These are phyloP conservation scores for Alternaria panax DNA, from an alignment of 2,329 filamentous ascomycete species.

Conservation along the genomic window DNA sequence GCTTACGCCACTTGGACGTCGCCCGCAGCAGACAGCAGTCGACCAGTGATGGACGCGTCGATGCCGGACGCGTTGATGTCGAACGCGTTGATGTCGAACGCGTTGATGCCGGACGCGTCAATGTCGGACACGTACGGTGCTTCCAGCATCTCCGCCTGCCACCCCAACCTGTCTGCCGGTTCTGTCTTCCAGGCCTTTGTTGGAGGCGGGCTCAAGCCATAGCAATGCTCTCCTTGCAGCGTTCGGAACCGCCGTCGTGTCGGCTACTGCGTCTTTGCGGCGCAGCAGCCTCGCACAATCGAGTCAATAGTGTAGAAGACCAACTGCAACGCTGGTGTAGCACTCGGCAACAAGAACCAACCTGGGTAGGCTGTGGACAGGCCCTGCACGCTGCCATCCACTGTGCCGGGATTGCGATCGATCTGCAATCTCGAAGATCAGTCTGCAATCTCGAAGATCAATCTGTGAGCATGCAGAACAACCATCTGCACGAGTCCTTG, in stretches of 20 bases:
- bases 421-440: too few relatives aligned
- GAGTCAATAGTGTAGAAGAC: neutral
- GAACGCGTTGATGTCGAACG: too few relatives aligned
- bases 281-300: neutral
- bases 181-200: neutral
- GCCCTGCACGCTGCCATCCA: neutral
- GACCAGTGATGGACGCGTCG: neutral
- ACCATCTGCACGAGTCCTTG: neutral
- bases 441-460: too few relatives aligned
- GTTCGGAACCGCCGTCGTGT: neutral
- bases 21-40: neutral
- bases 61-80: neutral
- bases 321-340: neutral
- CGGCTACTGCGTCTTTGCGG: slow-evolving; percentile 1
- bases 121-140: neutral
- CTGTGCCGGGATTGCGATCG: neutral
- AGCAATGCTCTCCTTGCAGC: neutral
- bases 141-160: neutral
- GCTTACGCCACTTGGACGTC: slow-evolving; percentile 1
- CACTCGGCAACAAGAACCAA: neutral
- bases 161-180: neutral
- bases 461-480: neutral
- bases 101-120: too few relatives aligned
- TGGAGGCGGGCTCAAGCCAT: neutral
- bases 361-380: neutral